phyloP scores from a whole-genome alignment of 129 eudicot species.

The Helianthus annuus region DNA sequence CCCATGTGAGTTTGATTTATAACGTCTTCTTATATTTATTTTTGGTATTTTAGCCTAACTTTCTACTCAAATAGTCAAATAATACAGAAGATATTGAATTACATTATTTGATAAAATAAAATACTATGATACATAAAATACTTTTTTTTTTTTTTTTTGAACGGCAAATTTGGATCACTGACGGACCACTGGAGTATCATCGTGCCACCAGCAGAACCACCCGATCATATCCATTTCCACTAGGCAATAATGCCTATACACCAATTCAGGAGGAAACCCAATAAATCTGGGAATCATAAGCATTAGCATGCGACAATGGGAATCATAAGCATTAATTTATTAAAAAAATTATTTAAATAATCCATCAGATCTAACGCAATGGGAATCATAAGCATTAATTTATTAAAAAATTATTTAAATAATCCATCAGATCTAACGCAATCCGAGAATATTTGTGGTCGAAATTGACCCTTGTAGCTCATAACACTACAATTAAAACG shows the following conservation, averaged over 20 bases:
- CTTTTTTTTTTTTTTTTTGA: no score
- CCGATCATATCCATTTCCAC: no score
- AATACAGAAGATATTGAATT: background rate
- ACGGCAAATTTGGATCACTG: no score
- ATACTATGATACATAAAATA: background rate
- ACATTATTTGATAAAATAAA: background rate
- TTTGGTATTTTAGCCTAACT: background rate
- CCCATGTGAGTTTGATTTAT: background rate
- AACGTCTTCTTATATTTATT: background rate
- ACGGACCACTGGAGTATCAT: no score
- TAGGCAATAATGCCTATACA: no score
- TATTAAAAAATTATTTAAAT: background rate
- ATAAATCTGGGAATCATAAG: no score
- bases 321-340: background rate
- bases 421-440: conserved; percentile 6
- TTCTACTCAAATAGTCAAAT: background rate
- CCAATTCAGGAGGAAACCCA: no score
- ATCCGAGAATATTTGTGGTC: background rate
- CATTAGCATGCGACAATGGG: conserved; percentile 15
- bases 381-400: background rate
- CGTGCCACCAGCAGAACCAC: no score
- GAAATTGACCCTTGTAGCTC: background rate
- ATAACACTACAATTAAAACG: conserved; percentile 2
- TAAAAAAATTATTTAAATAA: background rate
- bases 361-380: no score